phyloP scores from a whole-genome alignment of 2,329 filamentous ascomycete species.

The Elsinoe batatas region DNA sequence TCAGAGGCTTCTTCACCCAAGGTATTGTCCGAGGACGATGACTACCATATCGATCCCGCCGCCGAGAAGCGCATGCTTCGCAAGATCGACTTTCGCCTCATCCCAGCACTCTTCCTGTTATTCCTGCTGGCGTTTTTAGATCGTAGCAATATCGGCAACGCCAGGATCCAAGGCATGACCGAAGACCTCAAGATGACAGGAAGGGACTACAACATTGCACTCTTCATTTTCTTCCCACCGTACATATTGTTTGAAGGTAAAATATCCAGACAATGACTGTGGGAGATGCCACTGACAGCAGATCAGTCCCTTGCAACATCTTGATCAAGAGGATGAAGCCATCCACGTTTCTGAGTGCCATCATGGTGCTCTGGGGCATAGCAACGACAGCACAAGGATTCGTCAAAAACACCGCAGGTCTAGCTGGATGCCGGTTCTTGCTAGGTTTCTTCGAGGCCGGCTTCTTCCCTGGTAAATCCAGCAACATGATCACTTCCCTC shows the following conservation, averaged over 20 bases:
- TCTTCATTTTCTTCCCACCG: slow-evolving; percentile 36
- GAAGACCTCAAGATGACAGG: slow-evolving; percentile 54
- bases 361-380: slow-evolving; percentile 32
- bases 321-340: slow-evolving; percentile 30
- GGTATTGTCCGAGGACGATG: neutral
- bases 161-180: slow-evolving; percentile 47
- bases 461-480: slow-evolving; percentile 8
- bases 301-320: slow-evolving; percentile 37
- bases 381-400: slow-evolving; percentile 40
- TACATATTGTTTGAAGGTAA: slow-evolving; percentile 29
- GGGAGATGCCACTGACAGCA: neutral
- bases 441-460: slow-evolving; percentile 28
- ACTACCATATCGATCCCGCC: neutral
- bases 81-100: slow-evolving; percentile 44
- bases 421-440: slow-evolving; percentile 38
- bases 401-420: slow-evolving; percentile 36
- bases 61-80: slow-evolving; percentile 25
- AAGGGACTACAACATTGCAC: slow-evolving; percentile 48
- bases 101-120: slow-evolving; percentile 45
- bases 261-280: neutral
- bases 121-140: slow-evolving; percentile 50
- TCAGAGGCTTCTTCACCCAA: slow-evolving; percentile 1
- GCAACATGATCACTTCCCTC: neutral
- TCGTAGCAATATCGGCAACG: slow-evolving; percentile 42
- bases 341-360: slow-evolving; percentile 30